Evolutionary conservation across 1,139 yeast genomes (phyloP), one percentile per base, ranked within the genome.

Genomic region (Lodderomyces beijingensis): DNA sequence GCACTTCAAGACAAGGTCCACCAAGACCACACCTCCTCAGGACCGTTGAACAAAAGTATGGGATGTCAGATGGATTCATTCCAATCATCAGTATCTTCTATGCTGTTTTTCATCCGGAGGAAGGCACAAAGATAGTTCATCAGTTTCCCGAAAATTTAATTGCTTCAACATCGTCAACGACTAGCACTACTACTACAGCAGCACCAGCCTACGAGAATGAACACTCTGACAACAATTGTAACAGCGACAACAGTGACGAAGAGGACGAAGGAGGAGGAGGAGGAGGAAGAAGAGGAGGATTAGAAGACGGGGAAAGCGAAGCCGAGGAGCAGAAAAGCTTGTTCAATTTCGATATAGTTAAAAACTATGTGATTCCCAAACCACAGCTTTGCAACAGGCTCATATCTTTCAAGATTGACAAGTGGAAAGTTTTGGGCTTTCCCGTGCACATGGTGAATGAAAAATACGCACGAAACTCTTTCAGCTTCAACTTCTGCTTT

Each of bases 31-130:
- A 25, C 5, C 5, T 5, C 4, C 5, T 16, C n/a, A 4, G 25
- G 9, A 11, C 5, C n/a, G n/a, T n/a, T n/a, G n/a, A n/a, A n/a
- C n/a, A n/a, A n/a, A 19, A 23, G 25, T 12, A 65, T 65, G 70
- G 66, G 60, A 34, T 49, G 53, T 49, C 53, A 30, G 73, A 68
- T 53, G 94, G 94, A 17, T 84, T 86, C 47, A 79, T 82, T 11
- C 95, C 95, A 16, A 88, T 91, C 21, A 70, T 77, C 38, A 93
- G 96, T 2, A 70, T 88, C 29, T 89, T 91, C 56, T 91, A 87
- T 56, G 79, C 96, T 0, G 86, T 86, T 0, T 91, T 91, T 58
- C 96, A 93, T 50, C 96, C 96, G 0, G 84, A 91, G 0, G 95
- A 87, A 49, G 98, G 98, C 2, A 83, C 98, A 0, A 85, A 88